Percentiles rank a stretch among this genome's conserved stretches.
phyloP scores from a whole-genome alignment of 768 basidiomycete genomes.

The Lepiota venenata region DNA sequence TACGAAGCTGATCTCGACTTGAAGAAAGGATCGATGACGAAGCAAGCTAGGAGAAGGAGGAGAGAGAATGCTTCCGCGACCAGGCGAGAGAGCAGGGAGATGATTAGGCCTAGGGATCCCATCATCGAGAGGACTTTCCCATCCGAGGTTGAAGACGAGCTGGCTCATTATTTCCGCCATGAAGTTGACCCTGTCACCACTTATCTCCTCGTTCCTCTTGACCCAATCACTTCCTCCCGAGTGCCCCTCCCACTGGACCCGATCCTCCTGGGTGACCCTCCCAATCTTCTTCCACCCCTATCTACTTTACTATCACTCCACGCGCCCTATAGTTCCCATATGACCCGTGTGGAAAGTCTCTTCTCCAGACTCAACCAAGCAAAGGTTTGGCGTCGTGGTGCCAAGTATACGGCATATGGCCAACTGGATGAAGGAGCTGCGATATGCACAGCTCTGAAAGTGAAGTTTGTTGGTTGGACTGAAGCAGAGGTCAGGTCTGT shows the following conservation, averaged over 20 bases:
- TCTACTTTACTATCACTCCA: conserved; percentile 50
- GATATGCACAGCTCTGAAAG: conserved; percentile 61
- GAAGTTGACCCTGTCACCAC: conserved; percentile 48
- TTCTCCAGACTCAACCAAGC: conserved; percentile 70
- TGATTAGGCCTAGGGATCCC: conserved; percentile 14
- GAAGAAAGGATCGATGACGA: conserved; percentile 35
- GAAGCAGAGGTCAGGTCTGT: conserved; percentile 59
- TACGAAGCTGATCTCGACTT: conserved; percentile 65
- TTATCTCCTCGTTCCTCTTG: conserved; percentile 70
- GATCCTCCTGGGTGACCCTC: conserved; percentile 14
- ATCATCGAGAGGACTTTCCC: conserved; percentile 14
- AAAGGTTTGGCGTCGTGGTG: conserved; percentile 62
- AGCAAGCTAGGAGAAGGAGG: neutral
- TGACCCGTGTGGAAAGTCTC: conserved; percentile 61
- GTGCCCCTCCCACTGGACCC: conserved; percentile 46
- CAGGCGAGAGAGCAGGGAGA: conserved; percentile 12
- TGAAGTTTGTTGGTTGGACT: conserved; percentile 76
- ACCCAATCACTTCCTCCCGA: conserved; percentile 68
- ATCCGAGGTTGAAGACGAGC: conserved; percentile 23
- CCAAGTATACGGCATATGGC: conserved; percentile 54
- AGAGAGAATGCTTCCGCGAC: conserved; percentile 3
- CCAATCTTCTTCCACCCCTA: conserved; percentile 42
- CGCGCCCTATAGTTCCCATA: conserved; percentile 48
- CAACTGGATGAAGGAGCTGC: conserved; percentile 34
- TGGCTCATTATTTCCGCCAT: conserved; percentile 63